These are phyloP conservation scores for Periglandula ipomoeae DNA, from an alignment of 2,329 filamentous ascomycete genomes.

Conservation along the genomic window DNA sequence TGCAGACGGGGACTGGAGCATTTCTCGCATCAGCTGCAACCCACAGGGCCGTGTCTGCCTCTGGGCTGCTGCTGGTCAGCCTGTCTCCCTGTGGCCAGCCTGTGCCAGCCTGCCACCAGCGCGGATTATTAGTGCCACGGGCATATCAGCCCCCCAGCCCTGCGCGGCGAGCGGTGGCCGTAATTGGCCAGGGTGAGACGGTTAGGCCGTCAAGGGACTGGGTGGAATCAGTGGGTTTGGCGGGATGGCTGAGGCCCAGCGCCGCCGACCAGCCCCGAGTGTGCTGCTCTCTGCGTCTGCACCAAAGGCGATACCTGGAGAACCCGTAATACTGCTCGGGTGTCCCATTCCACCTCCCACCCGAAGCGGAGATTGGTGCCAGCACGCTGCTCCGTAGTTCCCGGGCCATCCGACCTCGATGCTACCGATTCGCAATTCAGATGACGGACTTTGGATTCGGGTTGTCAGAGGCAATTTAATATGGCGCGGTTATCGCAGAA, in stretches of 20 bases:
- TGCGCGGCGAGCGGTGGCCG: neutral
- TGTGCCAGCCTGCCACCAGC: neutral
- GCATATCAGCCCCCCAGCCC: neutral
- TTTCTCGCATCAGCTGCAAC: neutral
- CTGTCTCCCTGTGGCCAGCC: neutral
- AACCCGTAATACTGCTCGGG: conserved; percentile 1
- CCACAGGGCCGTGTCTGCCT: neutral
- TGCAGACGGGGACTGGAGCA: neutral
- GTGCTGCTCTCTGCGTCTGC: no score
- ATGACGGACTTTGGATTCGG: neutral
- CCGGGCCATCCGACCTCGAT: neutral
- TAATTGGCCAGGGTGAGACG: neutral
- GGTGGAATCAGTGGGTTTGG: neutral
- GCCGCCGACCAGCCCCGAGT: no score
- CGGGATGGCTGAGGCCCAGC: no score
- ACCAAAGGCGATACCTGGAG: no score
- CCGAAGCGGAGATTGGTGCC: neutral
- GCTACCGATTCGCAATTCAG: neutral
- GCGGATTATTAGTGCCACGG: neutral
- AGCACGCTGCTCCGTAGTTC: neutral
- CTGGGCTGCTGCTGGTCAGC: no score
- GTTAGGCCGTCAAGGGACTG: neutral
- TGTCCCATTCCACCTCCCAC: neutral
- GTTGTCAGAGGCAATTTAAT: no score
- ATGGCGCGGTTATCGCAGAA: no score